These are phyloP conservation scores for Xylaria nigripes DNA, from an alignment of 495 filamentous ascomycete species.

Conservation along the genomic window DNA sequence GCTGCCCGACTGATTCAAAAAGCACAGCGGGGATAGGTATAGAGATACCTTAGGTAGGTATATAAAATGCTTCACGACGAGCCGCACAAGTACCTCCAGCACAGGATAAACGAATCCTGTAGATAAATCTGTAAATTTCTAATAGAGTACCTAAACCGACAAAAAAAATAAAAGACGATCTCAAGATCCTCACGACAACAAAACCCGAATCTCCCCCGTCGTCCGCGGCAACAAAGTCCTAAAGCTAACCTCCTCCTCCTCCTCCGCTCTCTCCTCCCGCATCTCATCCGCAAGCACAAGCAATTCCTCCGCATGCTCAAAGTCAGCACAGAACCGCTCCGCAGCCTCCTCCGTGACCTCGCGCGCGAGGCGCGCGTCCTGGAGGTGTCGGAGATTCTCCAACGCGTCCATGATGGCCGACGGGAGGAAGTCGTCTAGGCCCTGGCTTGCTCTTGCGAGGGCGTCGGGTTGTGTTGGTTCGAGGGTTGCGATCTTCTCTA, in stretches of 20 bases:
- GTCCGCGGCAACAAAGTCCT: conserved; percentile 73
- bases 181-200: conserved; percentile 50
- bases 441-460: conserved; percentile 59
- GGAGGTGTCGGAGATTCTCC: conserved; percentile 65
- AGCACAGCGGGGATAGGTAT: too few relatives aligned
- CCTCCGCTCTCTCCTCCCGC: conserved; percentile 28
- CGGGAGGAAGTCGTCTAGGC: conserved; percentile 83
- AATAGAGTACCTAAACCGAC: background rate
- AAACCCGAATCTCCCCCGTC: conserved; percentile 73
- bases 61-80: too few relatives aligned
- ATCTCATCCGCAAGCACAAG: conserved; percentile 40
- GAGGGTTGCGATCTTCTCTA: conserved; percentile 30
- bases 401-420: conserved; percentile 87
- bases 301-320: conserved; percentile 74
- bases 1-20: too few relatives aligned
- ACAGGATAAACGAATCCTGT: too few relatives aligned
- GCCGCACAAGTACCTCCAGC: too few relatives aligned
- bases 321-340: conserved; percentile 79
- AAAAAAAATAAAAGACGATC: too few relatives aligned
- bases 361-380: conserved; percentile 59
- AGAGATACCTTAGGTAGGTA: too few relatives aligned
- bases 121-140: too few relatives aligned
- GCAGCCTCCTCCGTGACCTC: conserved; percentile 78
- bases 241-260: conserved; percentile 34
- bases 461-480: conserved; percentile 54